Percentiles rank a stretch among this genome's conserved stretches.
Conservation (phyloP, 108 stramenopile genomes). For the Cyclostephanos invisitatus region DNA sequence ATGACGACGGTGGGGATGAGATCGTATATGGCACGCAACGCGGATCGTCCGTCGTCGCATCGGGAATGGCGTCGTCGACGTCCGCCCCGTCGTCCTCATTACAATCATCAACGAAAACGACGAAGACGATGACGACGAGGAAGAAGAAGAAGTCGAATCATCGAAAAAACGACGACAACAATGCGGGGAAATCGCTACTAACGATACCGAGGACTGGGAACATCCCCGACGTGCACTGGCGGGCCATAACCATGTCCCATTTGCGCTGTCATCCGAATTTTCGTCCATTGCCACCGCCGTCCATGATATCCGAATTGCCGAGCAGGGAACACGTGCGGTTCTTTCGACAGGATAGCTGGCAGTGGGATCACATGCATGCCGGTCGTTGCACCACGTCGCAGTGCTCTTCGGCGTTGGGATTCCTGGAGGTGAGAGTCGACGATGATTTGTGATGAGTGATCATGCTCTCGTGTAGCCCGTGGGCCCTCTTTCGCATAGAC, state of each 20-base stretch:
- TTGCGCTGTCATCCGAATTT: slow-evolving; percentile 78
- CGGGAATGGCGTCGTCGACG: background rate
- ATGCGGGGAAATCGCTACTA: background rate
- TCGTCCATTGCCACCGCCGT: slow-evolving; percentile 63
- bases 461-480: too few species aligned
- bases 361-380: slow-evolving; percentile 84
- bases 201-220: slow-evolving; percentile 47
- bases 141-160: slow-evolving; percentile 4
- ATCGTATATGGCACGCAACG: background rate
- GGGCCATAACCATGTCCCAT: slow-evolving; percentile 77
- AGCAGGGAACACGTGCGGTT: slow-evolving; percentile 67
- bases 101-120: background rate
- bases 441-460: too few species aligned
- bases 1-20: background rate
- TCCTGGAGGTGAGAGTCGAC: slow-evolving; percentile 45
- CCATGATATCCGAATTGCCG: slow-evolving; percentile 41
- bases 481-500: too few species aligned
- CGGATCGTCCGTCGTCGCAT: too few species aligned
- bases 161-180: too few species aligned
- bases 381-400: slow-evolving; percentile 87
- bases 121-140: background rate
- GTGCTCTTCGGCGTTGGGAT: slow-evolving; percentile 78
- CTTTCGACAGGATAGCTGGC: slow-evolving; percentile 90
- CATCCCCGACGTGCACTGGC: slow-evolving; percentile 78
- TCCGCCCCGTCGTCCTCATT: background rate